phyloP scores from a whole-genome alignment of 441 rosid genomes.

The Erysimum cheiri region DNA sequence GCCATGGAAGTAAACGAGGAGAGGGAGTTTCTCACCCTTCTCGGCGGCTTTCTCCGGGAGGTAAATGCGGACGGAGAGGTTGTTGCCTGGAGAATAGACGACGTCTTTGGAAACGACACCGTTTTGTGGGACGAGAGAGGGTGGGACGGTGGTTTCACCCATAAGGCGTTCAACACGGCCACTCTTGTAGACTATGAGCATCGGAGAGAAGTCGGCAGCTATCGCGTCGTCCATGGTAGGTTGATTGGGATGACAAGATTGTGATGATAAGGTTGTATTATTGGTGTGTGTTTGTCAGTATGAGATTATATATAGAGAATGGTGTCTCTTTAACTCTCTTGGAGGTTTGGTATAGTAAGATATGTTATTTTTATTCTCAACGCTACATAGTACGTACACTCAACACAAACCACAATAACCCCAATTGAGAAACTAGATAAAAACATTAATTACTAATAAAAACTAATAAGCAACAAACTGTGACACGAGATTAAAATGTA shows the following conservation, averaged over 20 bases:
- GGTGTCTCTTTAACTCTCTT: neutral
- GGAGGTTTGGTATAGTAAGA: slow-evolving; percentile 6
- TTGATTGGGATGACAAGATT: slow-evolving; percentile 2
- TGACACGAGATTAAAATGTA: too few relatives aligned
- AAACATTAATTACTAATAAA: too few relatives aligned
- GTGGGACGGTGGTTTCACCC: slow-evolving; percentile 52
- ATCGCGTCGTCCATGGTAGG: slow-evolving; percentile 39
- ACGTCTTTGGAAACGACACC: slow-evolving; percentile 65
- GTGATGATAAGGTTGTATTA: neutral
- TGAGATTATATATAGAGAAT: slow-evolving; percentile 12
- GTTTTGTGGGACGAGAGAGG: slow-evolving; percentile 50
- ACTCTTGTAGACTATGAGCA: slow-evolving; percentile 50
- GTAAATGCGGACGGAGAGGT: slow-evolving; percentile 56
- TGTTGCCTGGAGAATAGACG: slow-evolving; percentile 46
- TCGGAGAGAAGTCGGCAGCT: slow-evolving; percentile 32
- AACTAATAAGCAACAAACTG: too few relatives aligned
- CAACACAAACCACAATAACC: neutral
- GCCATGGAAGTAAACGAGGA: slow-evolving; percentile 65
- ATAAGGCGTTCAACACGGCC: slow-evolving; percentile 57
- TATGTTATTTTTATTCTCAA: neutral
- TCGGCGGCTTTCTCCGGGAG: slow-evolving; percentile 45
- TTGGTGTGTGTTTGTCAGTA: neutral
- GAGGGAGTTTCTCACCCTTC: slow-evolving; percentile 50
- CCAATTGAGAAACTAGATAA: too few relatives aligned
- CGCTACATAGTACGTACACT: too few relatives aligned